phyloP scores from a whole-genome alignment of 805 yeast genomes.

The Candida dendrica region DNA sequence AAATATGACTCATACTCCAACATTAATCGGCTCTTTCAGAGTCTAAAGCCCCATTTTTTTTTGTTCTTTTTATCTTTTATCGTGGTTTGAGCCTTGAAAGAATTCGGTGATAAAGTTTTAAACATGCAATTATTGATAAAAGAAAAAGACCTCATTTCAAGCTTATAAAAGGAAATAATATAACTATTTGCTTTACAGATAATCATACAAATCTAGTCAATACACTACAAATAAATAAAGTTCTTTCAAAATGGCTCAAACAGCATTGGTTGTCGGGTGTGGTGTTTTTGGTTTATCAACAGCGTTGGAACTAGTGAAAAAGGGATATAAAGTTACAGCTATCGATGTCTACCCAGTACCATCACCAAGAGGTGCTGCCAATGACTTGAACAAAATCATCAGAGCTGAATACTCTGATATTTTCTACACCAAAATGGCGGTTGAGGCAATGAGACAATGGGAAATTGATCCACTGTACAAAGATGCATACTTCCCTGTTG shows the following conservation, averaged over 20 bases:
- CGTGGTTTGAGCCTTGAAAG: no score
- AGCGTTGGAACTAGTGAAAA: conserved; percentile 28
- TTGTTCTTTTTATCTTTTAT: no score
- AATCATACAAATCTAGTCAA: no score
- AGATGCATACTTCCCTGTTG: conserved; percentile 31
- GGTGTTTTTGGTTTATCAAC: conserved; percentile 43
- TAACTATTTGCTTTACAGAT: no score
- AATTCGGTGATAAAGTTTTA: no score
- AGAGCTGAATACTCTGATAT: conserved; percentile 39
- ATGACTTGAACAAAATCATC: conserved; percentile 42
- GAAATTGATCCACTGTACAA: conserved; percentile 25
- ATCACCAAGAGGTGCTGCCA: conserved; percentile 39
- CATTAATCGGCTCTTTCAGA: no score
- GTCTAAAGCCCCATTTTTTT: no score
- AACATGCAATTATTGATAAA: no score
- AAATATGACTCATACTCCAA: no score
- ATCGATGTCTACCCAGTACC: conserved; percentile 36
- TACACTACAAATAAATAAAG: background rate
- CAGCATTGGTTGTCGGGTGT: conserved; percentile 26
- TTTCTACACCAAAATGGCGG: conserved; percentile 33
- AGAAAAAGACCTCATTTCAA: no score
- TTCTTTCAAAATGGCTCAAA: background rate
- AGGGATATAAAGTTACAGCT: conserved; percentile 26
- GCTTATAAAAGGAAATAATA: no score
- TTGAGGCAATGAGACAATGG: conserved; percentile 39